Conservation (phyloP, 2,329 filamentous ascomycete genomes). For the Trichoderma lentiforme region DNA sequence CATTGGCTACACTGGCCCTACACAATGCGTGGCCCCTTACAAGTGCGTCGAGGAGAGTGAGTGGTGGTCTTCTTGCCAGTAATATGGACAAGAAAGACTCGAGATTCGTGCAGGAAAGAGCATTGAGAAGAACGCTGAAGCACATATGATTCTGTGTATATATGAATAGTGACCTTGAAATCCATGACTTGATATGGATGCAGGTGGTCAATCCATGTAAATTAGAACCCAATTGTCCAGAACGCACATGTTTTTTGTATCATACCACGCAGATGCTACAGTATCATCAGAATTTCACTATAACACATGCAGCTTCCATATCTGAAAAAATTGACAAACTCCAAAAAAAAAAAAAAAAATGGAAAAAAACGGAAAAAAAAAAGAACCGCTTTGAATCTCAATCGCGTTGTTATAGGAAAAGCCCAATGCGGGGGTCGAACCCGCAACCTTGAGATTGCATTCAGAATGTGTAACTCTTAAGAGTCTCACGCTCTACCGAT, state of each 20-base stretch:
- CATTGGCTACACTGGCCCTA: conserved; percentile 25
- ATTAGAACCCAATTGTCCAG: no score
- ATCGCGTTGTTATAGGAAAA: conserved; percentile 33
- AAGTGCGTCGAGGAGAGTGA: conserved; percentile 20
- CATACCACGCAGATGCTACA: not conserved
- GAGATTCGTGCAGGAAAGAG: not conserved
- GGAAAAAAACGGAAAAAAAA: not conserved
- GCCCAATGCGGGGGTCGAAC: conserved; percentile 49
- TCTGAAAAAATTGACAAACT: not conserved
- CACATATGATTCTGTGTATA: not conserved
- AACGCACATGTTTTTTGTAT: no score
- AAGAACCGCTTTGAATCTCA: not conserved
- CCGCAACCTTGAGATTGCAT: conserved; percentile 51
- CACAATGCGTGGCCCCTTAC: conserved; percentile 24
- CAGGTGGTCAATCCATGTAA: no score
- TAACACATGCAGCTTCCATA: no score
- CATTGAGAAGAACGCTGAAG: not conserved
- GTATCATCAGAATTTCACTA: not conserved
- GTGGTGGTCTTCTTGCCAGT: conserved; percentile 26
- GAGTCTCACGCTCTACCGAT: conserved; percentile 68
- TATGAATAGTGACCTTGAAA: not conserved
- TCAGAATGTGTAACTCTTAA: conserved; percentile 36
- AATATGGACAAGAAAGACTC: not conserved
- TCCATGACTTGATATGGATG: no score
- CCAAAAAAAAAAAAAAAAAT: not conserved